Evolutionary conservation across 176 grass and related monocot species (phyloP), one percentile per base, ranked within the genome.

Genomic region (Puya raimondii): DNA sequence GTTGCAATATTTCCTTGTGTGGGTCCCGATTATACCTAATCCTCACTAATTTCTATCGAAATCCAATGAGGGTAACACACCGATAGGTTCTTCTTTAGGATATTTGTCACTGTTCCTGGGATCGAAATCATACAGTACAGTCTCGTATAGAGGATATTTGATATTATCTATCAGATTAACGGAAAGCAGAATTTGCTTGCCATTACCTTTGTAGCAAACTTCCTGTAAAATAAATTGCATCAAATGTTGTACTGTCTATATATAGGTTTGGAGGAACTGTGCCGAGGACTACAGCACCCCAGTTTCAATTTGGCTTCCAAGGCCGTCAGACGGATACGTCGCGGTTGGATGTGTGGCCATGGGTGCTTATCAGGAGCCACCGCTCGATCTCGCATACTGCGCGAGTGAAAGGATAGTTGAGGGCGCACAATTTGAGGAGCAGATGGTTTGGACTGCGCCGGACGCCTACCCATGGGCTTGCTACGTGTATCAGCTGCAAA

Each of bases 201-300:
- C 27, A 15, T 42, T 42, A 33, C 29, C 29, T 33, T 33, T 33
- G 29, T 5, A 33, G 29, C 4, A 33, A 33, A 33, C 29, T 33
- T 33, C 29, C 29, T 33, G 29, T 33, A 33, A 33, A 33, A 33
- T 33, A 42, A 42, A 42, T 42, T 42, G 33, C 33, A 42, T 42
- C 33, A 42, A 42, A 42, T 42, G 20, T 21, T 59, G 9, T 59
- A 59, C 10, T 59, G 5, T 42, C 48, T 64, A 26, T 50, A 11
- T 65, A 17, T 56, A 96, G 93, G 93, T 96, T 57, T 96, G 93
- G 93, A 92, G 93, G 83, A 92, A 92, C 29, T 96, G 89, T 76
- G 64, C 14, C 10, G 89, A 92, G 67, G 93, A 96, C 54, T 96
- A 92, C 75, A 81, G 52, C 49, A 51, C 51, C 48, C 86, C 84